Conservation (phyloP, 2,329 filamentous ascomycete genomes). For the Trichoderma brevicompactum region DNA sequence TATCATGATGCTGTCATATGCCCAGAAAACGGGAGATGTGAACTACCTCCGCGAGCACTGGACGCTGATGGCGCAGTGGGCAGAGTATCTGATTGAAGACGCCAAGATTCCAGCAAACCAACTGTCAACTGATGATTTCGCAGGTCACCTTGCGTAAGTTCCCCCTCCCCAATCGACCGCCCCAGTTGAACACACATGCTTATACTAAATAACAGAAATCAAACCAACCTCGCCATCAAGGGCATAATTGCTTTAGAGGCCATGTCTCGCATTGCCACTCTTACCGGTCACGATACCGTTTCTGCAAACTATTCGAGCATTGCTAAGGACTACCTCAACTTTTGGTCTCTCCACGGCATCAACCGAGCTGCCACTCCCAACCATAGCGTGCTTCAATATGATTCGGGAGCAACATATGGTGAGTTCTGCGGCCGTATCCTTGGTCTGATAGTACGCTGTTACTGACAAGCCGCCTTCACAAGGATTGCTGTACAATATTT, state of each 20-base stretch:
- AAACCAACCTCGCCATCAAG: slow-evolving; percentile 73
- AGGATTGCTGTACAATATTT: slow-evolving; percentile 74
- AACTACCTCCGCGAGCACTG: slow-evolving; percentile 69
- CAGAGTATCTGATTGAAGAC: slow-evolving; percentile 75
- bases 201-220: not conserved
- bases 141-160: slow-evolving; percentile 63
- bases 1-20: slow-evolving; percentile 76
- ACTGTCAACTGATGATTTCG: slow-evolving; percentile 83
- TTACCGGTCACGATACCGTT: slow-evolving; percentile 62
- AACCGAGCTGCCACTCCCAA: slow-evolving; percentile 63
- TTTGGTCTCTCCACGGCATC: slow-evolving; percentile 74
- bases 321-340: slow-evolving; percentile 69
- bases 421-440: not conserved
- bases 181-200: not conserved
- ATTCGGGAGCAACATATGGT: slow-evolving; percentile 60
- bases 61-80: slow-evolving; percentile 76
- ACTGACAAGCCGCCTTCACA: not conserved
- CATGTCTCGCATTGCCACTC: slow-evolving; percentile 71
- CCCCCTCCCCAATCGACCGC: not conserved
- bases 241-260: slow-evolving; percentile 83
- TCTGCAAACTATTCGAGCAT: slow-evolving; percentile 63
- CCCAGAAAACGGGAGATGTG: slow-evolving; percentile 58
- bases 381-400: slow-evolving; percentile 79
- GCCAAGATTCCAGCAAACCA: slow-evolving; percentile 76
- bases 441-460: no score